Conservation (phyloP, 2,329 filamentous ascomycete genomes). For the Fusarium nurragi region DNA sequence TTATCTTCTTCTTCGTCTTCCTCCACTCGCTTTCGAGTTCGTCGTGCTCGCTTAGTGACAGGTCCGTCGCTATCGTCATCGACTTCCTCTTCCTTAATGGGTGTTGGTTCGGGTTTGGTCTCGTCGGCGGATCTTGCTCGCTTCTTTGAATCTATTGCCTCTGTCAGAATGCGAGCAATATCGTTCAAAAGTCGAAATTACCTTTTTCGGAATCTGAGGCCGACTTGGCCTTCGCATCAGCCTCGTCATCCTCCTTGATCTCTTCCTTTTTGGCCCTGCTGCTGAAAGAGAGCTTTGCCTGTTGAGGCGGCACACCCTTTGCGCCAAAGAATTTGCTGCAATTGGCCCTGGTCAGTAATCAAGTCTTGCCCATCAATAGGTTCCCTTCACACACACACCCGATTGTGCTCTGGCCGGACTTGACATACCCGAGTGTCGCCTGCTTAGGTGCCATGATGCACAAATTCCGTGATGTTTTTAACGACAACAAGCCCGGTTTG, state of each 20-base stretch:
- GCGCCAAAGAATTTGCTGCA: constrained; percentile 85
- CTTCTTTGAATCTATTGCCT: constrained; percentile 57
- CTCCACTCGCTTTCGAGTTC: constrained; percentile 58
- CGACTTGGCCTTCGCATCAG: constrained; percentile 49
- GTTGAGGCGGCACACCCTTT: constrained; percentile 67
- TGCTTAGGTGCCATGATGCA: constrained; percentile 69
- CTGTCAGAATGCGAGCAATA: background rate
- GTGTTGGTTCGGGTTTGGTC: constrained; percentile 29
- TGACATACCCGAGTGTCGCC: constrained; percentile 89
- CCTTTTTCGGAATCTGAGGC: constrained; percentile 53
- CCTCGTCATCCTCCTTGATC: constrained; percentile 45
- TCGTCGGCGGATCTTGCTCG: constrained; percentile 48
- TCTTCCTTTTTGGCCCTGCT: constrained; percentile 59
- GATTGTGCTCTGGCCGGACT: constrained; percentile 76
- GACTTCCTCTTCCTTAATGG: constrained; percentile 50
- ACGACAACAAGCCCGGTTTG: constrained; percentile 12
- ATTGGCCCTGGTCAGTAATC: constrained; percentile 12
- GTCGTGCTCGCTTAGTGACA: constrained; percentile 65
- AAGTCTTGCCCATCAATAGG: background rate
- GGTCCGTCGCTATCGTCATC: constrained; percentile 68
- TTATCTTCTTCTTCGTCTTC: constrained; percentile 63
- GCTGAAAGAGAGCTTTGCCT: constrained; percentile 82
- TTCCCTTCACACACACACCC: constrained; percentile 63
- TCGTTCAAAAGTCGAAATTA: constrained; percentile 19
- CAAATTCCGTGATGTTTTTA: constrained; percentile 12